Percentiles rank a stretch among this genome's conserved stretches.
Conservation (phyloP, 306 rosid species). For the Cucurbita pepo region DNA sequence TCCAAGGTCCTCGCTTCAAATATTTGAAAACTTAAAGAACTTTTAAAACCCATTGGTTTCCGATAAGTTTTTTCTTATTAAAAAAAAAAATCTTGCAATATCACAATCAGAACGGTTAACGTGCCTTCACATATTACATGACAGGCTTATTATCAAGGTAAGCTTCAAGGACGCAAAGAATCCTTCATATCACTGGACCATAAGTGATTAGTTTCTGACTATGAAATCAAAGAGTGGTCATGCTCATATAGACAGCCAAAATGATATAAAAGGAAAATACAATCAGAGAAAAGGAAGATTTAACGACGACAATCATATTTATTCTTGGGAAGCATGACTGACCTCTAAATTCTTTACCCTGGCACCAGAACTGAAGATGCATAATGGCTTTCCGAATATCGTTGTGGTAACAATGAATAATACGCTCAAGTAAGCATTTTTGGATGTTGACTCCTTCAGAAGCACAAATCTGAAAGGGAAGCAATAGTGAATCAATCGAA, state of each 20-base stretch:
- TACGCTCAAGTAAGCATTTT: conserved; percentile 39
- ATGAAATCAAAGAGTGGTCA: not conserved
- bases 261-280: not conserved
- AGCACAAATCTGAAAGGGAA: conserved; percentile 52
- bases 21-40: not conserved
- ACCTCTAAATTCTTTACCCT: conserved; percentile 45
- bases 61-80: too few relatives aligned
- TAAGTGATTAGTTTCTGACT: not conserved
- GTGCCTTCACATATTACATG: not conserved
- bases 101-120: not conserved
- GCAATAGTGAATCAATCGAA: not conserved
- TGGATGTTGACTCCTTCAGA: conserved; percentile 35
- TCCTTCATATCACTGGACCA: not conserved
- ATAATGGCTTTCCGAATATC: conserved; percentile 70
- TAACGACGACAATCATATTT: not conserved
- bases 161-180: not conserved
- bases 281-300: not conserved
- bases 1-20: not conserved
- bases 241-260: not conserved
- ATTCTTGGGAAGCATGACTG: not conserved
- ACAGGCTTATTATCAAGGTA: not conserved
- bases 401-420: conserved; percentile 39
- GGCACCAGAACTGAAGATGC: conserved; percentile 95
- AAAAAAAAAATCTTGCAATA: not conserved
- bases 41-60: not conserved